Conservation (phyloP, 108 stramenopile species). For the Nitzschia inconspicua region DNA sequence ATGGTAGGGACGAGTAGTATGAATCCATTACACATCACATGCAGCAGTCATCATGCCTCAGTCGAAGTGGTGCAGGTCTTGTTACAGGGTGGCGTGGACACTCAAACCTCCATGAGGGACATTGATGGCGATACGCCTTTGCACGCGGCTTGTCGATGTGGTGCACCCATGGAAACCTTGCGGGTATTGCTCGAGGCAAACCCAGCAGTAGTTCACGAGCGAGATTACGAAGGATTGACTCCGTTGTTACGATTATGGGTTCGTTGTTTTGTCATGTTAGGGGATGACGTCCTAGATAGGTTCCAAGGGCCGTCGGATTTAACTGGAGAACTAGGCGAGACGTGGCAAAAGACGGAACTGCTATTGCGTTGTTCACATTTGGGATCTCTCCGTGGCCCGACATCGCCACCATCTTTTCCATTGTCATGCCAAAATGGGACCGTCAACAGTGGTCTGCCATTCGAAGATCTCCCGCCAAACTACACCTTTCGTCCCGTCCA, state of each 20-base stretch:
- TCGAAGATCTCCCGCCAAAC: neutral
- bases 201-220: constrained; percentile 42
- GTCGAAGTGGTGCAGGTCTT: constrained; percentile 48
- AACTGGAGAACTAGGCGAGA: constrained; percentile 45
- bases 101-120: constrained; percentile 49
- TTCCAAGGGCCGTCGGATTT: constrained; percentile 43
- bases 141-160: constrained; percentile 65
- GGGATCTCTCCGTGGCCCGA: constrained; percentile 3
- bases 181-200: constrained; percentile 40
- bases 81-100: constrained; percentile 23
- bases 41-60: constrained; percentile 54
- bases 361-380: constrained; percentile 33
- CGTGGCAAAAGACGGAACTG: constrained; percentile 57
- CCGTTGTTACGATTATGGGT: constrained; percentile 62
- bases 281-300: constrained; percentile 46
- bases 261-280: constrained; percentile 56
- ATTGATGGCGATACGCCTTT: constrained; percentile 67
- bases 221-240: constrained; percentile 61
- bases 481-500: constrained; percentile 40
- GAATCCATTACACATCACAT: constrained; percentile 69
- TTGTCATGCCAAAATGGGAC: neutral
- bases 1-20: constrained; percentile 59
- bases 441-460: too few relatives aligned
- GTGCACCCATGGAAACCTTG: constrained; percentile 59
- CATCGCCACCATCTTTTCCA: neutral